Base-by-base conservation (phyloP, 148 eudicot genomes). In the Amaranthus cruentus region DNA sequence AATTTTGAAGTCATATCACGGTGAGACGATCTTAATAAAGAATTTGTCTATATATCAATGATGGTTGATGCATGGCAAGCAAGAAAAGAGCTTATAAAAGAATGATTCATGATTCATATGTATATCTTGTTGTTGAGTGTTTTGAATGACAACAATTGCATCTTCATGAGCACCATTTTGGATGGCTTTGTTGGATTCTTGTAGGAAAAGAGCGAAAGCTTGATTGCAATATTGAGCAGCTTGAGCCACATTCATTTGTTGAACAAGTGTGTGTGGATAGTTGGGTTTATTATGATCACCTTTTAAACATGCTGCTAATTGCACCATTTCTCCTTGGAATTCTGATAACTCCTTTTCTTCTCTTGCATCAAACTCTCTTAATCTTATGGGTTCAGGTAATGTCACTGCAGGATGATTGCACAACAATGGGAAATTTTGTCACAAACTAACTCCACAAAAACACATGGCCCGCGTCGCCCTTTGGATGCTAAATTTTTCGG, bases 321-420 rank as follows among this genome's bases (percentile, higher is more conserved):
- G 91, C 28, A 90, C 96, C 75, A 93, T 5, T 63, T 86, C 94
- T 62, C 60, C 76, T 78, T 93, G 96, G 71, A 90, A 87, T 0
- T 89, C 89, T 28, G 86, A 82, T 47, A 93, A 6, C n/a, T 82
- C 80, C 5, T 80, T 87, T 4, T 83, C 82, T 54, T 87, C 96
- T 10, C 82, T 80, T 6, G 93, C 84, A 42, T 78, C 87, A 3
- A 71, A 78, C 49, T 84, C 82, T 63, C 98, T 77, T 54, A 89
- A 73, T 69, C 78, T 88, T 71, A 81, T 81, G 1, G 98, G 93
- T 72, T 90, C 96, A 0, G 86, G 68, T 73, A 93, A 64, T 57
- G 75, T 88, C 62, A 80, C 96, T 90, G 59, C 78, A 73, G 21
- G 47, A 64, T 55, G 10, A n/a, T 11, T 62, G 58, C 2, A 48